phyloP scores from a whole-genome alignment of 2,329 filamentous ascomycete genomes.

The Tolypocladium paradoxum region DNA sequence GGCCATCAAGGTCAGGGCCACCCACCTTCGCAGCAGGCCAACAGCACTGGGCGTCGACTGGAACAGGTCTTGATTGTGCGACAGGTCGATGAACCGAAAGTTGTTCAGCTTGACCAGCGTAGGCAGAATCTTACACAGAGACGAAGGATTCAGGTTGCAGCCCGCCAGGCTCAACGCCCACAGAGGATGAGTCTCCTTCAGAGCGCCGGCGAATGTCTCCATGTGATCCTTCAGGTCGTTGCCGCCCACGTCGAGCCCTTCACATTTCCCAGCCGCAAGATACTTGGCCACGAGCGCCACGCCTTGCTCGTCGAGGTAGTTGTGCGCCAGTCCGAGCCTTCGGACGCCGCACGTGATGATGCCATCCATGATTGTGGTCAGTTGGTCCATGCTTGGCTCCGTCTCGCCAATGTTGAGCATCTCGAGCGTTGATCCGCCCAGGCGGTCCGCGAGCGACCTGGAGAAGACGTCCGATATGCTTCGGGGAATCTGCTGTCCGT shows the following conservation, averaged over 20 bases:
- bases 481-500: slow-evolving; percentile 22
- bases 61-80: slow-evolving; percentile 78
- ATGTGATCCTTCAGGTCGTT: slow-evolving; percentile 58
- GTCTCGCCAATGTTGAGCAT: slow-evolving; percentile 78
- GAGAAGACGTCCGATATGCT: slow-evolving; percentile 52
- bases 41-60: slow-evolving; percentile 62
- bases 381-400: slow-evolving; percentile 56
- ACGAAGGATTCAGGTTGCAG: slow-evolving; percentile 66
- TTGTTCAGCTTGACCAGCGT: slow-evolving; percentile 57
- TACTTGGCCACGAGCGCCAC: slow-evolving; percentile 69
- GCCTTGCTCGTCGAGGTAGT: slow-evolving; percentile 63
- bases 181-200: slow-evolving; percentile 46
- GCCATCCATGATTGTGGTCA: slow-evolving; percentile 71
- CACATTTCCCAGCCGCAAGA: slow-evolving; percentile 64
- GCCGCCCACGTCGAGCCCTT: slow-evolving; percentile 80
- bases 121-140: slow-evolving; percentile 66
- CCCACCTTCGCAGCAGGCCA: slow-evolving; percentile 61
- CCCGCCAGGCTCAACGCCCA: slow-evolving; percentile 80
- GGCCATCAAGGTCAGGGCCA: background rate
- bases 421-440: slow-evolving; percentile 67
- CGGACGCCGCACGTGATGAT: slow-evolving; percentile 67
- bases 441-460: slow-evolving; percentile 64
- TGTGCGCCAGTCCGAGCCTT: slow-evolving; percentile 74
- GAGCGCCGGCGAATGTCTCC: slow-evolving; percentile 38
- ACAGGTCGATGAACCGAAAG: slow-evolving; percentile 84